Evolutionary conservation across 2,329 filamentous ascomycete genomes (phyloP), one percentile per base, ranked within the genome.

Genomic region (Aspergillus sp.): DNA sequence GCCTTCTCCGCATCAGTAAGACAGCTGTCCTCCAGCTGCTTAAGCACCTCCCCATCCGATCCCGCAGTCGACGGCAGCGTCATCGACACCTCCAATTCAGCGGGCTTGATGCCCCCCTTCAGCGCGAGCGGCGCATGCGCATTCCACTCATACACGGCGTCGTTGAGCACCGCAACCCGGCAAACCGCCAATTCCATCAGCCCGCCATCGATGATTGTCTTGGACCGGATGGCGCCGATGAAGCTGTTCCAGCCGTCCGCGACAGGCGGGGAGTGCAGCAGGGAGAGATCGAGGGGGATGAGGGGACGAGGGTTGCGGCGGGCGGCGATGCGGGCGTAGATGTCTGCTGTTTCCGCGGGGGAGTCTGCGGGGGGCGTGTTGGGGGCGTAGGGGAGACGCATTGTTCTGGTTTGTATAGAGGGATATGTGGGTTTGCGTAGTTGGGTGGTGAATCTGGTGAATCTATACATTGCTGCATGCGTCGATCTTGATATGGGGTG

Each of bases 101-200:
- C 58, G 1, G 58, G 52, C 26, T 52, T 44, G 6, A 69, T 52
- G 1, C 66, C 66, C 1, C 60, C 65, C 43, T 65, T 66, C 44
- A 71, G 42, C 1, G 67, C 74, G 6, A 91, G 72, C 6, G 88
- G 87, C 7, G 84, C 84, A 62, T 95, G 89, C 45, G 87, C 81
- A 32, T 72, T 79, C 88, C 88, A 94, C 65, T 95, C 89, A 66
- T 90, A 94, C 77, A 86, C 87, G 1, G 89, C 89, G 27, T 75
- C 65, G 63, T 91, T 94, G 51, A 88, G 78, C 6, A 86, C 83
- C 5, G 89, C 89, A 6, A 95, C 86, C 39, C 88, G 78, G 54
- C 81, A 88, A 52, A 95, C 88, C 45, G 86, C 85, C 11, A 90
- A 73, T 70, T 95, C 89, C 48, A 86, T 81, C 27, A 90, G 51